Evolutionary conservation across 192 early-diverging fungal genomes (phyloP).

Genomic region (Podila epigama): DNA sequence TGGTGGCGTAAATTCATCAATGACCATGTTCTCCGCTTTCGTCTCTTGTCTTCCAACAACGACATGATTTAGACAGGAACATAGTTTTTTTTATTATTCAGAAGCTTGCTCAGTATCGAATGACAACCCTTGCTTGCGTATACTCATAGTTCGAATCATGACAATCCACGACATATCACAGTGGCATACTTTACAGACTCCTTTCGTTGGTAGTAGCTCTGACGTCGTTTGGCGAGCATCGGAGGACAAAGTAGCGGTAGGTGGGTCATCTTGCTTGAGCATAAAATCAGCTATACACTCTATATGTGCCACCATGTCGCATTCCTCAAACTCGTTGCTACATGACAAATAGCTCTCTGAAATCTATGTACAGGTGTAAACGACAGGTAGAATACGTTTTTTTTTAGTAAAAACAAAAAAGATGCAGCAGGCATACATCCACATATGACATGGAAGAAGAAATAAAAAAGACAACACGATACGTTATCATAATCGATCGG

Average conservation of each 20-base stretch:
- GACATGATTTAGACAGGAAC: not conserved
- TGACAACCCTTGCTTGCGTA: not conserved
- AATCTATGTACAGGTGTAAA: not conserved
- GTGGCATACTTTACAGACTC: slow-evolving; percentile 11
- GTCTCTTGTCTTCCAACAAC: too few species aligned
- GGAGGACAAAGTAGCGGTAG: too few species aligned
- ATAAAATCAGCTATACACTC: slow-evolving; percentile 32
- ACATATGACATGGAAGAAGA: not conserved
- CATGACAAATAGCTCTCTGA: slow-evolving; percentile 9
- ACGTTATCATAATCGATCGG: slow-evolving; percentile 8
- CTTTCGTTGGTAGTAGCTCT: slow-evolving; percentile 22
- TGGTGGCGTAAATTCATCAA: too few species aligned
- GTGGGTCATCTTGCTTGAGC: slow-evolving; percentile 2
- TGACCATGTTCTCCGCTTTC: too few species aligned
- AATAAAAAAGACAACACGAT: not conserved
- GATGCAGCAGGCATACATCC: too few species aligned
- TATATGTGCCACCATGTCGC: slow-evolving; percentile 31
- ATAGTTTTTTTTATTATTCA: not conserved
- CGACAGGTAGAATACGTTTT: too few species aligned
- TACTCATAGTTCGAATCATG: slow-evolving; percentile 33
- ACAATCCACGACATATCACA: slow-evolving; percentile 10
- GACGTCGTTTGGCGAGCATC: not conserved
- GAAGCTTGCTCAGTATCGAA: not conserved
- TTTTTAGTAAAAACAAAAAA: not conserved
- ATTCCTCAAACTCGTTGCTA: not conserved